A percentile compares a stretch with the other conserved stretches of the same genome.
Conservation (phyloP, 2,329 filamentous ascomycete species). For the Cytospora schulzeri region DNA sequence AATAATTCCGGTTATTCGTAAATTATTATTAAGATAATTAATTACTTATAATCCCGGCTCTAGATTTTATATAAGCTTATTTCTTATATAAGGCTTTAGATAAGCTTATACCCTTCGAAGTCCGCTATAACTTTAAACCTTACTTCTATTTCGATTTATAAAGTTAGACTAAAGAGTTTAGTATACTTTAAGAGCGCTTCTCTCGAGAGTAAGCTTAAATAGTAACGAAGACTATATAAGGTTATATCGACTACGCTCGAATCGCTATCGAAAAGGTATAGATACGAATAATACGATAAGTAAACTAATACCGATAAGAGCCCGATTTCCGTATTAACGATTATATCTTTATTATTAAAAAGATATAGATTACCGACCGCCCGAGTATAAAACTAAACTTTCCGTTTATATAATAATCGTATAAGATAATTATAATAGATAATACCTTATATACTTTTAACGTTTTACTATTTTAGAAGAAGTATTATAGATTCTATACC, state of each 20-base stretch:
- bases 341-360: slow-evolving; percentile 1
- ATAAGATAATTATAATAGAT: neutral
- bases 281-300: neutral
- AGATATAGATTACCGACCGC: neutral
- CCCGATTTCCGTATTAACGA: neutral
- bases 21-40: neutral
- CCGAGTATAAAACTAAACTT: neutral
- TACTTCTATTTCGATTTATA: neutral
- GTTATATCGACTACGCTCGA: neutral
- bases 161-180: neutral
- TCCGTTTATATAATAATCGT: neutral
- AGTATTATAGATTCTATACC: neutral
- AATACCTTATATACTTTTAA: neutral
- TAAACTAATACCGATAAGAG: neutral
- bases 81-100: no score
- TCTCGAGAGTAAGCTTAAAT: neutral
- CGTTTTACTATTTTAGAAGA: neutral
- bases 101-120: no score
- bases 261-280: neutral
- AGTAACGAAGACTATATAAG: neutral
- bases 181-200: neutral
- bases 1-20: neutral
- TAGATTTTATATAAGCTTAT: neutral
- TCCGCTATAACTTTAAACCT: no score
- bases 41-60: neutral